A percentile compares a stretch with the other conserved stretches of the same genome.
Conservation (phyloP, 352 stramenopile genomes). For the Pythium oligandrum region DNA sequence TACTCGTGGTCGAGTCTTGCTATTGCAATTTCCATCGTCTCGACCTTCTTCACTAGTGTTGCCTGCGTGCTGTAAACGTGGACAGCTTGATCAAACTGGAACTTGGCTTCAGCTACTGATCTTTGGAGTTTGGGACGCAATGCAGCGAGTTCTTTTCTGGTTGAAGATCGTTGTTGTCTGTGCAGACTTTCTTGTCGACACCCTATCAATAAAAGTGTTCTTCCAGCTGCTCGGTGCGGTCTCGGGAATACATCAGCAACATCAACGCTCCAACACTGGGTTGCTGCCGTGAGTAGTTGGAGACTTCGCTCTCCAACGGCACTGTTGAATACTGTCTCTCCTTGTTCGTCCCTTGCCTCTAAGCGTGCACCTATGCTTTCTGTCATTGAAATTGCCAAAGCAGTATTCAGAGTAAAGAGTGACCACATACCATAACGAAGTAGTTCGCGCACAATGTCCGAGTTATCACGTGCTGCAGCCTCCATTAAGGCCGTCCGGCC, state of each 20-base stretch:
- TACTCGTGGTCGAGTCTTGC: slow-evolving; percentile 29
- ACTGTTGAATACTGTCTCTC: slow-evolving; percentile 5
- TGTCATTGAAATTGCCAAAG: too few species aligned
- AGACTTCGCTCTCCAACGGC: slow-evolving; percentile 6
- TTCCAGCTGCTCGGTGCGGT: slow-evolving; percentile 31
- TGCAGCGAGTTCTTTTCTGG: slow-evolving; percentile 23
- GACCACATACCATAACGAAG: slow-evolving; percentile 43
- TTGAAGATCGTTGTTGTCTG: slow-evolving; percentile 13
- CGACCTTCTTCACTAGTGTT: slow-evolving; percentile 33
- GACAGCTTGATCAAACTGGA: slow-evolving; percentile 42
- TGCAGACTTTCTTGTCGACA: slow-evolving; percentile 28
- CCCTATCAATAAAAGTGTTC: slow-evolving; percentile 32
- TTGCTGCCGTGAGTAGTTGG: slow-evolving; percentile 29
- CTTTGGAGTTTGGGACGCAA: slow-evolving; percentile 32
- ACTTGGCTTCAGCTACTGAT: slow-evolving; percentile 39
- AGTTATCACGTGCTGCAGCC: slow-evolving; percentile 31
- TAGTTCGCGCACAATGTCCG: slow-evolving; percentile 39
- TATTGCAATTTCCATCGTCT: slow-evolving; percentile 29
- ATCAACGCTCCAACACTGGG: slow-evolving; percentile 25
- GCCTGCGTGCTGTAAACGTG: slow-evolving; percentile 28
- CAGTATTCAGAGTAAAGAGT: too few species aligned
- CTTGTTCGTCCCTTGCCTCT: background rate
- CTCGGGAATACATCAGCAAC: slow-evolving; percentile 44
- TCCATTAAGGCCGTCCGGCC: slow-evolving; percentile 63
- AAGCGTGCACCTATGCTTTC: background rate